Conservation (phyloP, 2,329 filamentous ascomycete species). For the Fusarium subtropicale region DNA sequence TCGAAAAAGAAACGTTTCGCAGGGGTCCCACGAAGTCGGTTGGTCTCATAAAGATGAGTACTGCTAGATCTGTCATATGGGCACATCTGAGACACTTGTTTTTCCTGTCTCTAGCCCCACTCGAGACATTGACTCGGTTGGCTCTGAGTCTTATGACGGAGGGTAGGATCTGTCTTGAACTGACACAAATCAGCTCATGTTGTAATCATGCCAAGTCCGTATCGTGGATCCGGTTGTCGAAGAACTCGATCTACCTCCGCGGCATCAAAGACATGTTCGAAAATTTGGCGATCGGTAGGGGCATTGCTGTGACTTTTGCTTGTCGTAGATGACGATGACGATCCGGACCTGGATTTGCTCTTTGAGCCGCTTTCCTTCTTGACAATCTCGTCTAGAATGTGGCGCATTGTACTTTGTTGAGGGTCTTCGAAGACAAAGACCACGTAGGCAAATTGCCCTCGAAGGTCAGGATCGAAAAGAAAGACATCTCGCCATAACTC, state of each 20-base stretch:
- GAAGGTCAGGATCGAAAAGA: slow-evolving; percentile 70
- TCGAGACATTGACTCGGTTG: slow-evolving; percentile 14
- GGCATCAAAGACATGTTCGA: slow-evolving; percentile 63
- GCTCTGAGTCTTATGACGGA: slow-evolving; percentile 7
- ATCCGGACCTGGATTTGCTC: slow-evolving; percentile 51
- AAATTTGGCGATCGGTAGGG: slow-evolving; percentile 64
- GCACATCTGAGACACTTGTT: slow-evolving; percentile 19
- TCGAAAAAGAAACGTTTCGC: slow-evolving; percentile 37
- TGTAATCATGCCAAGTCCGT: slow-evolving; percentile 65
- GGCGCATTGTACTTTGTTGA: slow-evolving; percentile 62
- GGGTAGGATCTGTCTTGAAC: slow-evolving; percentile 19
- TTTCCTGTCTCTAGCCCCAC: slow-evolving; percentile 20
- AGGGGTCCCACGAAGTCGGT: slow-evolving; percentile 39
- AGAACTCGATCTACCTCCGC: slow-evolving; percentile 63
- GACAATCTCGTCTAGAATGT: slow-evolving; percentile 66
- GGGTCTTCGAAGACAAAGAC: slow-evolving; percentile 74
- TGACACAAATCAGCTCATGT: slow-evolving; percentile 43
- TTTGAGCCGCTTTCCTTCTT: slow-evolving; percentile 60
- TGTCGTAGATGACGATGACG: slow-evolving; percentile 47
- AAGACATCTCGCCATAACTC: slow-evolving; percentile 74
- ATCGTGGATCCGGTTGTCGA: slow-evolving; percentile 65
- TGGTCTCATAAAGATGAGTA: slow-evolving; percentile 30
- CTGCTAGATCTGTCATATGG: slow-evolving; percentile 27
- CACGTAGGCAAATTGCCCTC: slow-evolving; percentile 70
- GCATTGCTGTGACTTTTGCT: slow-evolving; percentile 47